Conservation (phyloP, 306 rosid species). For the Dryas drummondii region DNA sequence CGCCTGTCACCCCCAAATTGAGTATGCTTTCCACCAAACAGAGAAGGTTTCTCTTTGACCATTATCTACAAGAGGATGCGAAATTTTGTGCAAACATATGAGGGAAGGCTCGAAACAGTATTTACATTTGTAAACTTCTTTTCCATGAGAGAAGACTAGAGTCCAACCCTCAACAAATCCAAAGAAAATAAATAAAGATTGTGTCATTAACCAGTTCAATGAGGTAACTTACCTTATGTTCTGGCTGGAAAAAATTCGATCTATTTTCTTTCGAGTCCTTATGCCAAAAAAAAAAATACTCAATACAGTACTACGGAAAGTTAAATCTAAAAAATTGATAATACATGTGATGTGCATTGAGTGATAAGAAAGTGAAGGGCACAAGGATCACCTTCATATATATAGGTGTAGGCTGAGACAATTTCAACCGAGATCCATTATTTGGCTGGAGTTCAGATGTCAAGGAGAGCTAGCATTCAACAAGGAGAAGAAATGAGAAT, state of each 20-base stretch:
- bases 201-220: slow-evolving; percentile 8
- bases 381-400: slow-evolving; percentile 58
- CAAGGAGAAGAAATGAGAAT: slow-evolving; percentile 22
- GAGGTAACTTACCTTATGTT: slow-evolving; percentile 51
- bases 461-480: slow-evolving; percentile 66
- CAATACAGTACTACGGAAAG: slow-evolving; percentile 29
- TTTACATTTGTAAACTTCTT: too few relatives aligned
- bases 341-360: not conserved
- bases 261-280: slow-evolving; percentile 96
- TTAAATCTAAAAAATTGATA: slow-evolving; percentile 8
- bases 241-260: slow-evolving; percentile 50
- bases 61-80: slow-evolving; percentile 36
- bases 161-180: not conserved
- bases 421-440: slow-evolving; percentile 45
- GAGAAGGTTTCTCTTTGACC: slow-evolving; percentile 49
- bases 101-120: not conserved
- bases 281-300: slow-evolving; percentile 47
- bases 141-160: not conserved
- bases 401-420: slow-evolving; percentile 37
- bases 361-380: not conserved
- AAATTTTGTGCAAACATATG: not conserved
- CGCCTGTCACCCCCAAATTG: slow-evolving; percentile 41
- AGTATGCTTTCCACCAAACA: slow-evolving; percentile 53
- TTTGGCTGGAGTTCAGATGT: slow-evolving; percentile 52
- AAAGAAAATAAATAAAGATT: not conserved